Evolutionary conservation across 2,329 filamentous ascomycete species (phyloP).

Genomic region (Fusarium fujikuroi): DNA sequence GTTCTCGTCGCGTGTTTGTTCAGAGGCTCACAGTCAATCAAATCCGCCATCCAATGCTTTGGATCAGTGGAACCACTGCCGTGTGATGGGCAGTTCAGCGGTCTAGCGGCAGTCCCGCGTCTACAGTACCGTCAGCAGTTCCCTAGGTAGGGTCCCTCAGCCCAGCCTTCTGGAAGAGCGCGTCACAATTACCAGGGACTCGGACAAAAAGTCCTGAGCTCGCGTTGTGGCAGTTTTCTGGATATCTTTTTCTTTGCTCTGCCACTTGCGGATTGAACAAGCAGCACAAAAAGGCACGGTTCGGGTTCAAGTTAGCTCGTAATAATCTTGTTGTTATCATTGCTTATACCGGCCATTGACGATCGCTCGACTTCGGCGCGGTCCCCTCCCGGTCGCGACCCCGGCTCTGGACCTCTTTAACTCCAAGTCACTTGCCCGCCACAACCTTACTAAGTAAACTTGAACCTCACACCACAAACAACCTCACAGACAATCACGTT

Average conservation of each 20-base stretch:
- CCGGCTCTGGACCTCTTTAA: constrained; percentile 24
- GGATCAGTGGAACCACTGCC: constrained; percentile 1
- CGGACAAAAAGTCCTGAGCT: neutral
- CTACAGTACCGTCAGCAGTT: neutral
- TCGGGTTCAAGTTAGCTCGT: neutral
- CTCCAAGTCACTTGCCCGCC: constrained; percentile 17
- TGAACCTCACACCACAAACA: constrained; percentile 34
- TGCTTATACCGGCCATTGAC: neutral
- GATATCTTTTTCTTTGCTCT: neutral
- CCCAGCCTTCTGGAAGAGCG: constrained; percentile 32
- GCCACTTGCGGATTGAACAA: neutral
- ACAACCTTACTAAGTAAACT: constrained; percentile 31
- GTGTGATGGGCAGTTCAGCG: constrained; percentile 22
- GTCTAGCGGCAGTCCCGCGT: constrained; percentile 8
- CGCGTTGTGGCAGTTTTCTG: constrained; percentile 13
- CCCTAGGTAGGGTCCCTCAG: neutral
- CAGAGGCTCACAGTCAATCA: neutral
- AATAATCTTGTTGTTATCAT: neutral
- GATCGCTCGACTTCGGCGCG: constrained; percentile 2
- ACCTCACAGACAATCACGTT: neutral
- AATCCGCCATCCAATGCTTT: neutral
- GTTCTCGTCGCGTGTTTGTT: neutral
- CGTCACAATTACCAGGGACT: constrained; percentile 25
- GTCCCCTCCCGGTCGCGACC: constrained; percentile 36
- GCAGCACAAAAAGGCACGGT: neutral